Evolutionary conservation across 2,329 filamentous ascomycete genomes (phyloP).

Genomic region (Nothophaeocryptopus gaeumannii): DNA sequence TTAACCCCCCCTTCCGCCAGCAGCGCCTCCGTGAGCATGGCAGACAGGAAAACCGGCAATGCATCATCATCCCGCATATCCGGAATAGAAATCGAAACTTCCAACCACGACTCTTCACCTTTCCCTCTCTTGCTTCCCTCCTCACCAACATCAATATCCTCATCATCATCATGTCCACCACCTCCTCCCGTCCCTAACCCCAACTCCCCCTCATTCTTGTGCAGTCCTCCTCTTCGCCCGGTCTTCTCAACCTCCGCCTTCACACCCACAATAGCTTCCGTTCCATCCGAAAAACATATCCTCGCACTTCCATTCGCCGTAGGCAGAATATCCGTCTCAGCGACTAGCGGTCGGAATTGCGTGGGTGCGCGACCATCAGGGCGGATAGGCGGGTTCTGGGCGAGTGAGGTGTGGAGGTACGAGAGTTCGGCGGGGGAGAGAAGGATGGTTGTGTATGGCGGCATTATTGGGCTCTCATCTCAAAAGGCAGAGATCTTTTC

Average conservation of each 20-base stretch:
- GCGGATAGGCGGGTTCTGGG: constrained; percentile 77
- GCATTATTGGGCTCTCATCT: constrained; percentile 40
- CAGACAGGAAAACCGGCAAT: constrained; percentile 77
- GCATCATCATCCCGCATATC: constrained; percentile 89
- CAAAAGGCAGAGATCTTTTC: too few species aligned
- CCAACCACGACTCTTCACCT: constrained; percentile 72
- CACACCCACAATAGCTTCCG: constrained; percentile 90
- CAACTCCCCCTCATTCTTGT: constrained; percentile 16
- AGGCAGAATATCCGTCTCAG: constrained; percentile 86
- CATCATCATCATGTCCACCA: constrained; percentile 44
- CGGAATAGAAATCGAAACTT: constrained; percentile 87
- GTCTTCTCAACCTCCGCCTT: constrained; percentile 92
- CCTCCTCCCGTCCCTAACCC: constrained; percentile 18
- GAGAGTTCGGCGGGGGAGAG: constrained; percentile 95
- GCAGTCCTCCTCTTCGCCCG: constrained; percentile 26
- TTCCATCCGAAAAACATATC: constrained; percentile 91
- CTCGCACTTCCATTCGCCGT: constrained; percentile 88
- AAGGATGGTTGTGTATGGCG: constrained; percentile 59
- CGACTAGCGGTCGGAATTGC: constrained; percentile 86
- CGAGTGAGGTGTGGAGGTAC: constrained; percentile 86
- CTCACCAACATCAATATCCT: constrained; percentile 38
- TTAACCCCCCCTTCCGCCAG: constrained; percentile 65
- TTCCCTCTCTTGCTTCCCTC: constrained; percentile 29
- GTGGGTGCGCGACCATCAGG: constrained; percentile 78
- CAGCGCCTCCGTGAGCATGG: constrained; percentile 86